A percentile compares a stretch with the other conserved stretches of the same genome.
Evolutionary conservation across 257 asterid genomes (phyloP).

Genomic region (Petrea volubilis): DNA sequence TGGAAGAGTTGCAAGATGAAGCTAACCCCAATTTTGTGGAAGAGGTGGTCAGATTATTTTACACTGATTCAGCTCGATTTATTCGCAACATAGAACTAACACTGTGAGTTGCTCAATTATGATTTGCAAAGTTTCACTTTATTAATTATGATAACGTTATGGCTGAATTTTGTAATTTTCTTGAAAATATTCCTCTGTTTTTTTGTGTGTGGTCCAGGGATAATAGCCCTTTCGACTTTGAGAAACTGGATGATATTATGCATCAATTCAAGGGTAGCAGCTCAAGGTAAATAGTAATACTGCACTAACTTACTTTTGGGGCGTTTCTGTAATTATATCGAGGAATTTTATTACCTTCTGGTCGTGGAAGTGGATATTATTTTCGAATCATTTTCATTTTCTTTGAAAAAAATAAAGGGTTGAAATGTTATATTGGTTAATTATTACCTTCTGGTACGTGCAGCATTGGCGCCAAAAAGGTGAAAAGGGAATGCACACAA

Average conservation of each 20-base stretch:
- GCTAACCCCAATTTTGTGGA: conserved; percentile 78
- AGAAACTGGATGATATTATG: conserved; percentile 58
- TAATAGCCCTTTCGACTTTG: conserved; percentile 53
- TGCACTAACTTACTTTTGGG: neutral
- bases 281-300: conserved; percentile 56
- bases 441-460: neutral
- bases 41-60: conserved; percentile 69
- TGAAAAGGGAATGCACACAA: conserved; percentile 60
- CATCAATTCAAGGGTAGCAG: conserved; percentile 87
- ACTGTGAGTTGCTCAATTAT: conserved; percentile 39
- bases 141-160: neutral
- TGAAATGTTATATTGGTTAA: too few species aligned
- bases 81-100: conserved; percentile 57
- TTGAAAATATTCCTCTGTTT: neutral
- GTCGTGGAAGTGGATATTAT: too few species aligned
- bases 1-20: conserved; percentile 83
- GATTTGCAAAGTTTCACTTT: neutral
- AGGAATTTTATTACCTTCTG: neutral
- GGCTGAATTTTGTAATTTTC: neutral
- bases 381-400: too few species aligned
- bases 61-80: conserved; percentile 59
- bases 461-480: conserved; percentile 84
- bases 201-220: conserved; percentile 32
- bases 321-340: neutral
- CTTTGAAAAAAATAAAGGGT: too few species aligned